A percentile compares a stretch with the other conserved stretches of the same genome.
Conservation (phyloP, 2,329 filamentous ascomycete genomes). For the Dissoconium aciculare region DNA sequence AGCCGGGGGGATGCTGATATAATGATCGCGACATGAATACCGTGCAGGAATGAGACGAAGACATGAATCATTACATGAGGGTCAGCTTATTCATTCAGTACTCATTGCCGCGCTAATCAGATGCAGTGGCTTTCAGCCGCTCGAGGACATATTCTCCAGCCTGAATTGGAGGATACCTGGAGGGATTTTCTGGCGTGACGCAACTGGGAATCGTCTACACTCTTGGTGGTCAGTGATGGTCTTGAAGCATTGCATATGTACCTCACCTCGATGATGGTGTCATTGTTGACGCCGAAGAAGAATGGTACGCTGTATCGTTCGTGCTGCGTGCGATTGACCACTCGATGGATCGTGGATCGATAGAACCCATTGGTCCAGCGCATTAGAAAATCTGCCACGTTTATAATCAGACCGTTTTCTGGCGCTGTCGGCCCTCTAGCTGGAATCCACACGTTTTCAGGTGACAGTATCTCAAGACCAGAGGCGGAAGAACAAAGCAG, state of each 20-base stretch:
- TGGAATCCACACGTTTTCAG: slow-evolving; percentile 30
- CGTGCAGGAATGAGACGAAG: too few species aligned
- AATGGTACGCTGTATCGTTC: slow-evolving; percentile 34
- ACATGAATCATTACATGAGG: too few species aligned
- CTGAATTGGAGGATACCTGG: slow-evolving; percentile 23
- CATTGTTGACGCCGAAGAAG: slow-evolving; percentile 33
- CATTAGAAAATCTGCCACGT: slow-evolving; percentile 38
- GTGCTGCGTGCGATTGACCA: slow-evolving; percentile 29
- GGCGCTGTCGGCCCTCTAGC: slow-evolving; percentile 33
- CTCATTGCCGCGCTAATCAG: too few species aligned
- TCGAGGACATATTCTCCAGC: slow-evolving; percentile 29
- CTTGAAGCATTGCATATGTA: background rate
- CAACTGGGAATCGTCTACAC: slow-evolving; percentile 26
- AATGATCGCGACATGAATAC: too few species aligned
- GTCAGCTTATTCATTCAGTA: too few species aligned
- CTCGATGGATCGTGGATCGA: slow-evolving; percentile 32
- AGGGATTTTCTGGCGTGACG: slow-evolving; percentile 20
- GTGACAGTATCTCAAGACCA: slow-evolving; percentile 20
- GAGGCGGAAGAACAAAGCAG: slow-evolving; percentile 15
- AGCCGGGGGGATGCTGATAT: too few species aligned
- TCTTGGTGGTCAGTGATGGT: background rate
- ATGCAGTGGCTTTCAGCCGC: slow-evolving; percentile 13
- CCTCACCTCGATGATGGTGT: slow-evolving; percentile 24
- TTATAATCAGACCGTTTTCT: slow-evolving; percentile 33
- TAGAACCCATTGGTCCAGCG: slow-evolving; percentile 31